Conservation (phyloP, 148 eudicot genomes). For the Salicornia ramosissima region DNA sequence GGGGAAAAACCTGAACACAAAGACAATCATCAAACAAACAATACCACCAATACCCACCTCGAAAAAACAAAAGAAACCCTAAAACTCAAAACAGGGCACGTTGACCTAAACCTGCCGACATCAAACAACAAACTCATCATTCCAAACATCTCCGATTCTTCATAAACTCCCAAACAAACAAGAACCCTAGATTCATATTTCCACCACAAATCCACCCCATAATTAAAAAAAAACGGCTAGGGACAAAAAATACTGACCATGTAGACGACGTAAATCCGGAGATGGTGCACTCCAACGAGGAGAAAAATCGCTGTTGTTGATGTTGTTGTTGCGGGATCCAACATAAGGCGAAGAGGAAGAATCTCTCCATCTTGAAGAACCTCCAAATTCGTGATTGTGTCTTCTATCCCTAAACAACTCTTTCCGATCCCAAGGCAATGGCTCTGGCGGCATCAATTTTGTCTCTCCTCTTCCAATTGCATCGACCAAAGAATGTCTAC, state of each 20-base stretch:
- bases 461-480: slow-evolving; percentile 27
- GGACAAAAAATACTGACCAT: slow-evolving; percentile 35
- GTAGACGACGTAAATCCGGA: slow-evolving; percentile 40
- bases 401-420: slow-evolving; percentile 53
- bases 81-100: background rate
- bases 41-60: background rate
- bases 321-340: slow-evolving; percentile 30
- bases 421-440: slow-evolving; percentile 78
- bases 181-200: background rate
- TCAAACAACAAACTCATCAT: background rate
- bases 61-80: background rate
- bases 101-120: slow-evolving; percentile 21
- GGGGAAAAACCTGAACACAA: background rate
- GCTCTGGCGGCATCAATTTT: slow-evolving; percentile 88
- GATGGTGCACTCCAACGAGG: slow-evolving; percentile 41
- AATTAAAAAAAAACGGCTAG: background rate
- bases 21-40: background rate
- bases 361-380: slow-evolving; percentile 41
- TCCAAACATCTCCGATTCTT: background rate
- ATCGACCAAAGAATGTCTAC: slow-evolving; percentile 5
- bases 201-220: background rate
- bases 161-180: background rate
- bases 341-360: slow-evolving; percentile 31
- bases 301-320: slow-evolving; percentile 17
- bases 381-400: slow-evolving; percentile 29